These are phyloP conservation scores for Gnaphalium uliginosum DNA, from an alignment of 129 eudicot genomes.

Conservation along the genomic window DNA sequence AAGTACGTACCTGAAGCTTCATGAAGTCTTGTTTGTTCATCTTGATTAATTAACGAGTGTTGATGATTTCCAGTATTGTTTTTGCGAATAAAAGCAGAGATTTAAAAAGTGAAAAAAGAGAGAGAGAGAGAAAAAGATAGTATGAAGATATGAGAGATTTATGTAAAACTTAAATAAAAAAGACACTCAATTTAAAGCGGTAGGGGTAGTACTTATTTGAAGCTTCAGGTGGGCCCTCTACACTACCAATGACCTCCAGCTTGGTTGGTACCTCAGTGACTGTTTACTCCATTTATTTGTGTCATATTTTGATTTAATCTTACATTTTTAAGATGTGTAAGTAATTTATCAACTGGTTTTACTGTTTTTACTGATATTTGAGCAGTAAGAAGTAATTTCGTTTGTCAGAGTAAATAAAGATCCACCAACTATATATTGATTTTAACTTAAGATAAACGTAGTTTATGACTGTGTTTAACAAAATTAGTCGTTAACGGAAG, in stretches of 20 bases:
- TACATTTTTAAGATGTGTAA: background rate
- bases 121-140: background rate
- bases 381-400: no score
- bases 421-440: no score
- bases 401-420: no score
- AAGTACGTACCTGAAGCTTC: constrained; percentile 76
- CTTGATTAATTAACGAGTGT: constrained; percentile 16
- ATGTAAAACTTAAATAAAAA: background rate
- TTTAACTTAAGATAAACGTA: no score
- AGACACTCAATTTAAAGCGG: constrained; percentile 35
- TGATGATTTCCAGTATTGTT: background rate
- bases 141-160: background rate
- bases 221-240: constrained; percentile 30
- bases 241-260: constrained; percentile 29
- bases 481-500: no score
- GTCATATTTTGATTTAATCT: background rate
- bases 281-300: no score
- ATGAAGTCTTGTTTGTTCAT: constrained; percentile 65
- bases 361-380: no score
- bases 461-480: no score
- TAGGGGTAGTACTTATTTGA: constrained; percentile 30
- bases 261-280: constrained; percentile 14
- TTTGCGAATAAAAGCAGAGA: constrained; percentile 2
- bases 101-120: background rate
- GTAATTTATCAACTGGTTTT: no score